These are phyloP conservation scores for Penicillium italicum DNA, from an alignment of 2,329 filamentous ascomycete genomes.

Conservation along the genomic window DNA sequence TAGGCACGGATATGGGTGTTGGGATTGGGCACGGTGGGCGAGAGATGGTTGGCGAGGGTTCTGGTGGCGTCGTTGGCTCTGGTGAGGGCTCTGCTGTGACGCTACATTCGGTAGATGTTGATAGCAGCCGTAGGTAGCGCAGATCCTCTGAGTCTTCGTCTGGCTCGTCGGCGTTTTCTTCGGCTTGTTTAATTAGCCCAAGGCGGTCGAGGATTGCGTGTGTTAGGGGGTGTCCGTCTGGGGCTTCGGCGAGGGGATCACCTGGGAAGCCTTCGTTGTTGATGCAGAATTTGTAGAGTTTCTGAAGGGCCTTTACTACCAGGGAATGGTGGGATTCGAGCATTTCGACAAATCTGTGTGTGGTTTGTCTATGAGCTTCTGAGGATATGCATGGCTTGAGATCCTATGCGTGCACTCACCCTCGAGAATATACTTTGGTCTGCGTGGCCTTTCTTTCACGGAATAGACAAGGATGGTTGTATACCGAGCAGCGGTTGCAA, in stretches of 20 bases:
- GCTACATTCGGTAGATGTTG: constrained; percentile 36
- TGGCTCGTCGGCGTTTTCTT: constrained; percentile 37
- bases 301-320: constrained; percentile 43
- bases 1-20: constrained; percentile 6
- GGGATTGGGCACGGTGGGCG: constrained; percentile 16
- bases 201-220: constrained; percentile 44
- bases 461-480: constrained; percentile 45
- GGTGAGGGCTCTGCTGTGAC: constrained; percentile 40
- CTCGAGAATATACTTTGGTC: constrained; percentile 44
- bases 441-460: constrained; percentile 44
- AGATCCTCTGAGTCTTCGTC: constrained; percentile 37
- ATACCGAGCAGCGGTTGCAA: constrained; percentile 43
- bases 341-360: constrained; percentile 43
- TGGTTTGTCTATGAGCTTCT: constrained; percentile 3
- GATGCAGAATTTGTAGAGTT: constrained; percentile 41
- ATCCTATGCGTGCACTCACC: constrained; percentile 25
- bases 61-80: constrained; percentile 34
- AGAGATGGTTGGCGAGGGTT: constrained; percentile 27
- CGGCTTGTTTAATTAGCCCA: constrained; percentile 44
- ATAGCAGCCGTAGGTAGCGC: constrained; percentile 36
- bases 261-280: constrained; percentile 44
- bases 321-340: constrained; percentile 44
- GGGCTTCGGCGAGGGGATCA: constrained; percentile 38
- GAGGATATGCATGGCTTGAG: neutral
- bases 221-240: constrained; percentile 42